Conservation (phyloP, 139 green algal genomes). For the Raphidocelis subcapitata region DNA sequence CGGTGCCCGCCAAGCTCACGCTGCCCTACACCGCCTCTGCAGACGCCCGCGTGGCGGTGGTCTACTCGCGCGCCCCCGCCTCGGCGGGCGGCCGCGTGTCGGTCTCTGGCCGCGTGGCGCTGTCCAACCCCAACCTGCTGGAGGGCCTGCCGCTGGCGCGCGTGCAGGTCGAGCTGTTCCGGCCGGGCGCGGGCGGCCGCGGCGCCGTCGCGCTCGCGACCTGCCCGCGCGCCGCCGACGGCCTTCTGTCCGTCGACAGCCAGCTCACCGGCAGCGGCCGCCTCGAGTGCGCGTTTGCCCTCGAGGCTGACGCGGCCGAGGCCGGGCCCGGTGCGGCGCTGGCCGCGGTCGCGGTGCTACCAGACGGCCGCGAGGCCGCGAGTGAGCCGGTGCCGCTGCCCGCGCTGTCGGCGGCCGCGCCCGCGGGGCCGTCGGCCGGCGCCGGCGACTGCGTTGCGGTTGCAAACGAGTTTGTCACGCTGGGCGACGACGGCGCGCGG, state of each 20-base stretch:
- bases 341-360: background rate
- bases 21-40: background rate
- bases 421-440: too few species aligned
- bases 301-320: background rate
- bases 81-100: background rate
- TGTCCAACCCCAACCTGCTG: slow-evolving; percentile 16
- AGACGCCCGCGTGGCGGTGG: slow-evolving; percentile 2
- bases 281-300: slow-evolving; percentile 6
- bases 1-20: background rate
- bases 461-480: background rate
- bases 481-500: background rate
- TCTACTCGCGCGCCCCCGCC: background rate
- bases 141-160: background rate
- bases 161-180: slow-evolving; percentile 11
- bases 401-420: background rate
- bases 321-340: background rate
- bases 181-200: background rate
- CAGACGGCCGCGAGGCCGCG: background rate
- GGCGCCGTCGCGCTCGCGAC: background rate
- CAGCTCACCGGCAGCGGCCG: slow-evolving; percentile 10
- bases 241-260: background rate
- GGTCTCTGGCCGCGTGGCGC: background rate
- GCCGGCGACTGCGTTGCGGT: slow-evolving; percentile 11
- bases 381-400: background rate
- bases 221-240: slow-evolving; percentile 4